These are phyloP conservation scores for Yamadazyma dushanensis DNA, from an alignment of 1,139 yeast species.

Conservation along the genomic window DNA sequence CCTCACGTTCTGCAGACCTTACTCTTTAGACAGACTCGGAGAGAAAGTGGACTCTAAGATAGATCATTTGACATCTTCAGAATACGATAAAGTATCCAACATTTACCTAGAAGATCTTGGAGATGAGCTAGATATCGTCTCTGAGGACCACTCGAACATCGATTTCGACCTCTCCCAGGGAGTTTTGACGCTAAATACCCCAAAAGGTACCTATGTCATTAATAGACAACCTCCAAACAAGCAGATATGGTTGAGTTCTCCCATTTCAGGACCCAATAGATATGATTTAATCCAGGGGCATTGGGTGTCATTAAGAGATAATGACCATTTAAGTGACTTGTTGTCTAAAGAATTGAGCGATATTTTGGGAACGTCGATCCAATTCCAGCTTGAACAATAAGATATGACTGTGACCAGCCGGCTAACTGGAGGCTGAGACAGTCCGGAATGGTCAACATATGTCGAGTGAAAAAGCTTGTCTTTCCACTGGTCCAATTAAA, in stretches of 20 bases:
- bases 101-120: conserved; percentile 63
- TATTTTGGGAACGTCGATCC: conserved; percentile 31
- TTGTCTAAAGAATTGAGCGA: conserved; percentile 47
- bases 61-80: conserved; percentile 41
- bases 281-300: conserved; percentile 56
- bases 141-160: conserved; percentile 57
- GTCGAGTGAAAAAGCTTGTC: no score
- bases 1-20: conserved; percentile 13
- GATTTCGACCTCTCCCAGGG: conserved; percentile 88
- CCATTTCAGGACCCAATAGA: conserved; percentile 86
- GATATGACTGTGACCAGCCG: no score
- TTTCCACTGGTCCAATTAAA: no score
- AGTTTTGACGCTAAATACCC: conserved; percentile 66
- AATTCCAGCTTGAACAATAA: conserved; percentile 18
- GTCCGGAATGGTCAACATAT: no score
- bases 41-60: conserved; percentile 51
- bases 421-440: no score
- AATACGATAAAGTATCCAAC: conserved; percentile 62
- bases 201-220: conserved; percentile 78
- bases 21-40: conserved; percentile 35
- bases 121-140: conserved; percentile 62
- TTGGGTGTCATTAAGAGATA: conserved; percentile 66
- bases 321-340: conserved; percentile 45
- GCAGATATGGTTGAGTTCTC: conserved; percentile 92
- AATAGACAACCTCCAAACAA: conserved; percentile 94